These are phyloP conservation scores for Calonectria honghensis DNA, from an alignment of 2,329 filamentous ascomycete species.

Conservation along the genomic window DNA sequence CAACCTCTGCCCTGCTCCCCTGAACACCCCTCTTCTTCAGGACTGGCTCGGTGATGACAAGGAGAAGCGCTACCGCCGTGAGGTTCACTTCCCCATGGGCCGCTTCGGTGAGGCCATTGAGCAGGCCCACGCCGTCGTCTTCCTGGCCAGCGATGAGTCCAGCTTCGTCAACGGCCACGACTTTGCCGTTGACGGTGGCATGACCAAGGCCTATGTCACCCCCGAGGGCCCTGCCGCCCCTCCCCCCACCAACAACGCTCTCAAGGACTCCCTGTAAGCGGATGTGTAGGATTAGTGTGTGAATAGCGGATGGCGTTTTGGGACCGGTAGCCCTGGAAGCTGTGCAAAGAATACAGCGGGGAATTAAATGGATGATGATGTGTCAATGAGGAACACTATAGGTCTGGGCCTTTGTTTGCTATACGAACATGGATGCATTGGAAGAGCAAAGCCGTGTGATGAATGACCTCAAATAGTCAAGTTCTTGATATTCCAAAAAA, in stretches of 20 bases:
- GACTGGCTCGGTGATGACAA: slow-evolving; percentile 94
- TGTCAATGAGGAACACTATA: slow-evolving; percentile 20
- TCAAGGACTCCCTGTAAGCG: slow-evolving; percentile 66
- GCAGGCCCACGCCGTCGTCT: slow-evolving; percentile 92
- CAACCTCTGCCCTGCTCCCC: slow-evolving; percentile 89
- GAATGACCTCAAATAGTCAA: slow-evolving; percentile 31
- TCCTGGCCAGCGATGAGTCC: slow-evolving; percentile 90
- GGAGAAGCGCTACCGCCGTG: slow-evolving; percentile 86
- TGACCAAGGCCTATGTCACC: slow-evolving; percentile 93
- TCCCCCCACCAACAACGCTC: slow-evolving; percentile 77
- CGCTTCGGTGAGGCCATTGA: slow-evolving; percentile 96
- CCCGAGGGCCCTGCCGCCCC: slow-evolving; percentile 74
- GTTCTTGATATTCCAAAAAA: slow-evolving; percentile 34
- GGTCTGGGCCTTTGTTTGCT: background rate
- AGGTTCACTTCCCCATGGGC: slow-evolving; percentile 92
- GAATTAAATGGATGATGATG: slow-evolving; percentile 35
- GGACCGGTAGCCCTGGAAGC: slow-evolving; percentile 20
- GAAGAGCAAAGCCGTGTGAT: background rate
- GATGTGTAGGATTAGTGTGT: slow-evolving; percentile 23
- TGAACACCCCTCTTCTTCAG: slow-evolving; percentile 94
- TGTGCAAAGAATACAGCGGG: slow-evolving; percentile 20
- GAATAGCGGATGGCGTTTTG: slow-evolving; percentile 36
- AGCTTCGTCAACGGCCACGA: slow-evolving; percentile 94
- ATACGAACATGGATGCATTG: background rate
- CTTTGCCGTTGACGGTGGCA: slow-evolving; percentile 95